Evolutionary conservation across 768 basidiomycete genomes (phyloP), one percentile per base, ranked within the genome.

Genomic region (Naganishia friedmannii): DNA sequence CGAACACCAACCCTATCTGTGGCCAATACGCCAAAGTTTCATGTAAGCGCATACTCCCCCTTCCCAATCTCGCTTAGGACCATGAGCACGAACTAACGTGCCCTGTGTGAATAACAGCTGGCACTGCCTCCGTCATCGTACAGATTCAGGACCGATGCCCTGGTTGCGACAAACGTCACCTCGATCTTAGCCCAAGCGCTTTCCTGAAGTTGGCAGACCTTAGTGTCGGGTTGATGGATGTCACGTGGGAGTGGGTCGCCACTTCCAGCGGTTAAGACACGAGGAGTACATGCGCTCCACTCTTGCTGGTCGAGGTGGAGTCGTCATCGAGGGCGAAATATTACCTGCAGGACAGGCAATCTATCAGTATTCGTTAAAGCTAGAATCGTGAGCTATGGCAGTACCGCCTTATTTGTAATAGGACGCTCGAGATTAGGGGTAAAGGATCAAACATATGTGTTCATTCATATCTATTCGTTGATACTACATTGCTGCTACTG

Each of bases 1-100:
- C 90, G 31, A 92, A 92, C 79, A 75, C 72, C 67, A 91, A 93
- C 82, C 90, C 91, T 39, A 78, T 92, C 67, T 92, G 91, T 77
- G 82, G 82, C 73, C 84, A 80, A 75, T 73, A 81, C 66, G 81
- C 89, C 67, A 74, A 26, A 0, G 81, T 81, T 10, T 71, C 26
- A 6, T 90, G 70, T 72, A 42, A 72, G 66, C 39, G 3, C 48
- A 19, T 32, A 0, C 48, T 26, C 48, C n/a, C n/a, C n/a, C n/a
- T 34, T 17, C 42, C 42, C 7, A 17, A 12, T 60, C 42, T 42
- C 12, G 6, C 37, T 23, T 4, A 34, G 0, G 21, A n/a, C 13
- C 3, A 28, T 13, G 17, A 8, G 81, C 3, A 12, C 65, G 45
- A 53, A 69, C 68, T 32, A 34, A 65, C 66, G 67, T 67, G 34